phyloP scores from a whole-genome alignment of 78 protist genomes.

The Anaeramoeba flamelloides region DNA sequence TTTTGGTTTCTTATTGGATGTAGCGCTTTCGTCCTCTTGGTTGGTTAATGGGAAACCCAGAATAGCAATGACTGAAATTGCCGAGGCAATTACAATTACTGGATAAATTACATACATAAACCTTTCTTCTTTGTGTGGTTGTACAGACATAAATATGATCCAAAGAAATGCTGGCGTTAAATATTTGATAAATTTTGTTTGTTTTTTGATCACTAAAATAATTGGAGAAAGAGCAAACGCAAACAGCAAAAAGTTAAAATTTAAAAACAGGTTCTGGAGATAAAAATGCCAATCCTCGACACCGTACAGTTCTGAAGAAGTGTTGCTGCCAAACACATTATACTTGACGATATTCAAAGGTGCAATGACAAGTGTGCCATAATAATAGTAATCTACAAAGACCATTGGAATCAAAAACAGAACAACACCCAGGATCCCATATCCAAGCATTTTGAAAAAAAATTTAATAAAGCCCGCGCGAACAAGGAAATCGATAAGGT shows the following conservation, averaged over 20 bases:
- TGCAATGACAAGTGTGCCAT: constrained; percentile 7
- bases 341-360: constrained; percentile 18
- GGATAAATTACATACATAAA: constrained; percentile 25
- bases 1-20: too few species aligned
- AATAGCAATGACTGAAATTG: too few species aligned
- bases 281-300: constrained; percentile 25
- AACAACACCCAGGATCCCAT: too few species aligned
- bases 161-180: constrained; percentile 18
- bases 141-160: constrained; percentile 21
- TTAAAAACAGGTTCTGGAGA: constrained; percentile 13
- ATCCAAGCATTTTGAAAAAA: background rate
- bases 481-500: constrained; percentile 11
- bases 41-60: too few species aligned
- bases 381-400: too few species aligned
- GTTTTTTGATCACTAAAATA: too few species aligned
- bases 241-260: constrained; percentile 18
- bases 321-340: constrained; percentile 11
- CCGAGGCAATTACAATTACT: background rate
- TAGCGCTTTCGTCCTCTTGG: too few species aligned
- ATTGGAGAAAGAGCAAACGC: background rate
- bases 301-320: constrained; percentile 38
- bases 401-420: too few species aligned
- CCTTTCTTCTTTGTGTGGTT: constrained; percentile 37
- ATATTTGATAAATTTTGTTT: too few species aligned
- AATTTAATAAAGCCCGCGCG: constrained; percentile 7